Conservation (phyloP, 1,284 basidiomycete species). For the Rhodofomes roseus region DNA sequence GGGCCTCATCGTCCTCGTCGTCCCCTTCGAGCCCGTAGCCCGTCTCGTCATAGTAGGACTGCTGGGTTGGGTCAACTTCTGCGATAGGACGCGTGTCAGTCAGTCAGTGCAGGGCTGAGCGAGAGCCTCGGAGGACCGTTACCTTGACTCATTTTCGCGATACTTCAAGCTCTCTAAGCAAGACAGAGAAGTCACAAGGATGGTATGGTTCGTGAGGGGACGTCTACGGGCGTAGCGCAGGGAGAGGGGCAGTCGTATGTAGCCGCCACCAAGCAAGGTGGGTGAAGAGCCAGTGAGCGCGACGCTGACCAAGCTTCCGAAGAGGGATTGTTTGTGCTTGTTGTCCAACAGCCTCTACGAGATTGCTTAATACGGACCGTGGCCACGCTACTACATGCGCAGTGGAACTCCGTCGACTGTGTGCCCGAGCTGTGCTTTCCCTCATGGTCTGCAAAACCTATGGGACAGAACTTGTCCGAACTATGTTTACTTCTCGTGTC, state of each 20-base stretch:
- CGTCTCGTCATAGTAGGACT: slow-evolving; percentile 56
- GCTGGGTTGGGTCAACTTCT: slow-evolving; percentile 38
- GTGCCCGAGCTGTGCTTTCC: no score
- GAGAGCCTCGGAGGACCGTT: not conserved
- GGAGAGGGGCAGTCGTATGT: not conserved
- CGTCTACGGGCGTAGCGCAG: not conserved
- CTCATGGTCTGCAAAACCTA: no score
- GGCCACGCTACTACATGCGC: no score
- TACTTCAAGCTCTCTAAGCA: not conserved
- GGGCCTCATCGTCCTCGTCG: slow-evolving; percentile 51
- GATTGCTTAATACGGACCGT: not conserved
- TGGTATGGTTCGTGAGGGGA: not conserved
- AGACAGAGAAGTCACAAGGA: not conserved
- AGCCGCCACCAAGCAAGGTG: not conserved
- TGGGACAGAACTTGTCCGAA: no score
- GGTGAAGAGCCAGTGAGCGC: not conserved
- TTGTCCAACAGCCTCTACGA: slow-evolving; percentile 7
- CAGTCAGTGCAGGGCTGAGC: not conserved
- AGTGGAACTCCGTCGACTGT: no score
- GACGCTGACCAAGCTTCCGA: slow-evolving; percentile 7
- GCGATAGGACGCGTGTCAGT: not conserved
- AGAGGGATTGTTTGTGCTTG: slow-evolving; percentile 5
- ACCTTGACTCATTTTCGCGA: slow-evolving; percentile 21
- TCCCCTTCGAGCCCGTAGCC: slow-evolving; percentile 57
- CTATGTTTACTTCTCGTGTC: no score